Conservation (phyloP, 2,329 filamentous ascomycete genomes). For the Cephalotrichum gorgonifer region DNA sequence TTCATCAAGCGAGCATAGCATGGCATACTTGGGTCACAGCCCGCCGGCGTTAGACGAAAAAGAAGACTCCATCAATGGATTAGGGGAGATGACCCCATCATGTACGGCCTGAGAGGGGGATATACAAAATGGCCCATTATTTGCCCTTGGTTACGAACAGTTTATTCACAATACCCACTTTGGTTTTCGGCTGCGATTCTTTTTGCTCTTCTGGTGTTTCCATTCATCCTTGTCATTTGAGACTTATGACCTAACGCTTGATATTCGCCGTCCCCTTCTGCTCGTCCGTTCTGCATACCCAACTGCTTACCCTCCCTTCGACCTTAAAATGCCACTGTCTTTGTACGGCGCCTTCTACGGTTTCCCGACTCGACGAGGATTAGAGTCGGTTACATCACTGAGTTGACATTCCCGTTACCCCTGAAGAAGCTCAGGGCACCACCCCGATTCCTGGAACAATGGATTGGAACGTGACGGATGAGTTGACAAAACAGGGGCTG, state of each 20-base stretch:
- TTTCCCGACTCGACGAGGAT: too few relatives aligned
- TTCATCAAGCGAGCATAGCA: slow-evolving; percentile 20
- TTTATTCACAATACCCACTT: not conserved
- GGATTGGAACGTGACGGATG: too few relatives aligned
- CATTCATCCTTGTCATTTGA: not conserved
- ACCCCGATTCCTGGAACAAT: too few relatives aligned
- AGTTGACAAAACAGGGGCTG: too few relatives aligned
- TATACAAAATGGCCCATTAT: not conserved
- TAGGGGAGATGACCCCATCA: not conserved
- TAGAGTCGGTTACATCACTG: too few relatives aligned
- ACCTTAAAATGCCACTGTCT: not conserved
- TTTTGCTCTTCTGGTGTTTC: slow-evolving; percentile 6
- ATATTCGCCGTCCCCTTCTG: slow-evolving; percentile 2
- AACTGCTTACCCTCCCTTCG: not conserved
- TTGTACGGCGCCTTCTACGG: too few relatives aligned
- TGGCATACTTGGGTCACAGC: slow-evolving; percentile 1
- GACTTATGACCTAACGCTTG: not conserved
- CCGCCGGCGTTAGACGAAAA: slow-evolving; percentile 2
- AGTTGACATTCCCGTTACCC: too few relatives aligned
- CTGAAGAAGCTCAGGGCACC: too few relatives aligned
- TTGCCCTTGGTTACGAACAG: not conserved
- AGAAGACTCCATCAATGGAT: not conserved
- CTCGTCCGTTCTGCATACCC: not conserved
- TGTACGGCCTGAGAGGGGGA: not conserved
- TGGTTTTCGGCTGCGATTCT: not conserved